Percentiles rank a stretch among this genome's conserved stretches.
These are phyloP conservation scores for Isatis tinctoria DNA, from an alignment of 345 rosid species.

Conservation along the genomic window DNA sequence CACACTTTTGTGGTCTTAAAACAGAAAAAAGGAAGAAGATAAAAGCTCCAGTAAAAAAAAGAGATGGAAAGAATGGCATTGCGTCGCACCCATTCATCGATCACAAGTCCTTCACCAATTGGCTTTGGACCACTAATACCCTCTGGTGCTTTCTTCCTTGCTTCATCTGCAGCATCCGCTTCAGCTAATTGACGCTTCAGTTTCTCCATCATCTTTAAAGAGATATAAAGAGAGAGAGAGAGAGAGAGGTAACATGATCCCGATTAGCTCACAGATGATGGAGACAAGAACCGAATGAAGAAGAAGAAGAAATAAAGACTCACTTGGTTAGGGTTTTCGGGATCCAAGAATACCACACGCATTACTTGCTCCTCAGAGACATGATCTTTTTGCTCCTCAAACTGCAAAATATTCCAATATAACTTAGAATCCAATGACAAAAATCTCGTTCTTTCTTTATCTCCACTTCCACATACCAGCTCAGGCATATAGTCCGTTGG, in stretches of 20 bases:
- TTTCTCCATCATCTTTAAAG: conserved; percentile 44
- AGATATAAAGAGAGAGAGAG: not conserved
- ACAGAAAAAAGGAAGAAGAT: not conserved
- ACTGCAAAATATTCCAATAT: conserved; percentile 37
- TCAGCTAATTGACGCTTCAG: conserved; percentile 76
- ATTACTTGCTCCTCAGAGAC: conserved; percentile 69
- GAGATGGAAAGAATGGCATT: not conserved
- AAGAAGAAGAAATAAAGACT: conserved; percentile 24
- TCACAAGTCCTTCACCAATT: conserved; percentile 94
- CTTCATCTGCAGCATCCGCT: conserved; percentile 81
- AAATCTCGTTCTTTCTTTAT: not conserved
- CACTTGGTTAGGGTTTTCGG: conserved; percentile 61
- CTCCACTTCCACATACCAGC: conserved; percentile 57
- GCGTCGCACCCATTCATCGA: conserved; percentile 88
- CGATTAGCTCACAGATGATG: not conserved
- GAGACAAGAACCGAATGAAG: not conserved
- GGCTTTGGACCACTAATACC: conserved; percentile 56
- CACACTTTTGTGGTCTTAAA: not conserved
- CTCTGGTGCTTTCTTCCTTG: conserved; percentile 73
- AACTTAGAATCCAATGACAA: not conserved
- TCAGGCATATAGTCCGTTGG: conserved; percentile 82
- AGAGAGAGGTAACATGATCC: not conserved
- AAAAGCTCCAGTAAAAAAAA: not conserved
- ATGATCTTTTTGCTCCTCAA: conserved; percentile 89
- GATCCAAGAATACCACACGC: conserved; percentile 86